Base-by-base conservation (phyloP, 2,329 filamentous ascomycete genomes). In the Cytospora schulzeri region DNA sequence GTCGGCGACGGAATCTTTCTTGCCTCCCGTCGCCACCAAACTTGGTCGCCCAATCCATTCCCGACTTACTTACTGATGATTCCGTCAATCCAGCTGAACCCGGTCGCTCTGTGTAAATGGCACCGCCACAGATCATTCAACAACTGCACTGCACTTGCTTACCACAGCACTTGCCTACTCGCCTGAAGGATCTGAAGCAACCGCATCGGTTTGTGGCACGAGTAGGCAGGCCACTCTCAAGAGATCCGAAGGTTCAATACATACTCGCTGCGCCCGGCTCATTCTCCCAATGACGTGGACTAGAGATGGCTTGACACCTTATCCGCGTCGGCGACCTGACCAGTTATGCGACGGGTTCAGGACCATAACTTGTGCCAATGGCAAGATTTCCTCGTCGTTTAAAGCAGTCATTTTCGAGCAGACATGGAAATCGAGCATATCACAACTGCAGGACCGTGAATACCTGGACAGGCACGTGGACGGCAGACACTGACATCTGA, bases 321-420 rank as follows among this genome's bases (percentile, higher is more conserved):
- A 73, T 83, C 57, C 80, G 83, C 64, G 78, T 80, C 0, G 81
- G 81, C 24, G 80, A 83, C 65, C 73, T 83, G n/a, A 81, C 79
- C 78, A 79, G 63, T 70, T 79, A 8, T 66, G 77, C 41, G 70
- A 75, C 62, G 67, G 66, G 2, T 62, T 69, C 2, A 65, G 64
- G 4, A 73, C 68, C 1, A 31, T 78, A n/a, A 52, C 60, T 4
- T 72, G 71, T 14, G 28, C 57, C 33, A 75, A 73, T 35, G 74
- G 73, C 4, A 71, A 74, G 28, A 68, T 38, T 80, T 1, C 70
- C 11, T 35, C 66, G 9, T 31, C 12, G 56, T 79, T 11, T 76
- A 74, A 53, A 77, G 77, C 9, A 78, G 75, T 59, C 78, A 77
- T 0, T 57, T 64, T 73, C 78, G 3, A 69, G 71, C 2, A 67